These are phyloP conservation scores for Sambucus nigra DNA, from an alignment of 129 eudicot species.

Conservation along the genomic window DNA sequence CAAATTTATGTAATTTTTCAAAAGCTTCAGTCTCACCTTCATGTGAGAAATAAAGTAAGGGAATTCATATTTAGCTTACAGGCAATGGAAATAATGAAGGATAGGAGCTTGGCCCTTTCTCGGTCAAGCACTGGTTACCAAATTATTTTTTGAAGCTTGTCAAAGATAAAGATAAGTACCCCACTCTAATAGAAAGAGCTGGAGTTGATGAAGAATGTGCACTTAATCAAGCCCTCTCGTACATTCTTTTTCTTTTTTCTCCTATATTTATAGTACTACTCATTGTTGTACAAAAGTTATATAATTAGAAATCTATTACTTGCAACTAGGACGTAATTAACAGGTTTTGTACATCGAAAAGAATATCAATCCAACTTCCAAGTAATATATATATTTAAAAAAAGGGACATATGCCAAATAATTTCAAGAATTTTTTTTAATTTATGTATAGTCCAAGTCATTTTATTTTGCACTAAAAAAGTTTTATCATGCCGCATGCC, in stretches of 20 bases:
- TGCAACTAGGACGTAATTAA: too few species aligned
- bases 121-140: slow-evolving; percentile 50
- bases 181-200: not conserved
- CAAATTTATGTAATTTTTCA: too few species aligned
- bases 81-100: slow-evolving; percentile 97
- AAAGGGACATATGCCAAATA: too few species aligned
- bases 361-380: too few species aligned
- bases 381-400: too few species aligned
- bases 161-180: slow-evolving; percentile 33
- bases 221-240: slow-evolving; percentile 43
- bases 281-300: slow-evolving; percentile 48
- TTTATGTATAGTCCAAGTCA: too few species aligned
- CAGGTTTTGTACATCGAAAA: too few species aligned
- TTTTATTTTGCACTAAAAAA: too few species aligned
- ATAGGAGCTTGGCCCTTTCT: slow-evolving; percentile 25
- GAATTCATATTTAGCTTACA: slow-evolving; percentile 64
- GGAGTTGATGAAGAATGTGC: slow-evolving; percentile 39
- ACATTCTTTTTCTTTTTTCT: slow-evolving; percentile 54
- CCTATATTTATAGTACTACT: slow-evolving; percentile 57
- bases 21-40: too few species aligned
- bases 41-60: slow-evolving; percentile 68
- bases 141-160: slow-evolving; percentile 74
- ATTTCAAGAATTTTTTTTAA: too few species aligned
- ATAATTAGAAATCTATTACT: too few species aligned
- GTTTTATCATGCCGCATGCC: too few species aligned